Evolutionary conservation across 352 stramenopile genomes (phyloP).

Genomic region (Phytopythium boreale): DNA sequence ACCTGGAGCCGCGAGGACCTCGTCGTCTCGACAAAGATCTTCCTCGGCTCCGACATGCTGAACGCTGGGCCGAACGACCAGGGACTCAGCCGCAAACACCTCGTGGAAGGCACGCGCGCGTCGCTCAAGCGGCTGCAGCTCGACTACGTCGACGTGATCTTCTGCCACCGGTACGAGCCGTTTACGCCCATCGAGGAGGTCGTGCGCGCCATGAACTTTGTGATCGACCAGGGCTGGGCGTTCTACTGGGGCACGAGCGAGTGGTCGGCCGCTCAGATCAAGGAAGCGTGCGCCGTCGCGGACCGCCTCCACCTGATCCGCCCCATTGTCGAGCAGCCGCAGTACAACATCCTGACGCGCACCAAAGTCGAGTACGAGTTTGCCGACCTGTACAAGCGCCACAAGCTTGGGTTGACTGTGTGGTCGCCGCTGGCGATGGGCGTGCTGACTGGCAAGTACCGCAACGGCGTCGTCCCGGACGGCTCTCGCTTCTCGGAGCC

Average conservation of each 20-base stretch:
- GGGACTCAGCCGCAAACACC: conserved; percentile 12
- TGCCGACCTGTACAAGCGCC: conserved; percentile 47
- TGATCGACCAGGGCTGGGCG: conserved; percentile 39
- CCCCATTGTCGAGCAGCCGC: conserved; percentile 43
- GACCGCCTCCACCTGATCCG: conserved; percentile 17
- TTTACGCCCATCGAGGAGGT: conserved; percentile 17
- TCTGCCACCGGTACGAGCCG: conserved; percentile 42
- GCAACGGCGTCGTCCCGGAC: conserved; percentile 17
- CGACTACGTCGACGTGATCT: conserved; percentile 46
- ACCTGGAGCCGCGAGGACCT: conserved; percentile 38
- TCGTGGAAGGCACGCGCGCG: background rate
- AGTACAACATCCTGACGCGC: conserved; percentile 68
- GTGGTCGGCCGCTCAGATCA: conserved; percentile 53
- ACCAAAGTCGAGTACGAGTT: conserved; percentile 58
- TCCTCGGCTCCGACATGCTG: conserved; percentile 20
- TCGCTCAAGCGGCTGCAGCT: conserved; percentile 4
- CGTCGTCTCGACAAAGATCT: conserved; percentile 49
- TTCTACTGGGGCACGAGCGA: conserved; percentile 27
- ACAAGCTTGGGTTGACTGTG: conserved; percentile 54
- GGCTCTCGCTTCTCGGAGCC: conserved; percentile 28
- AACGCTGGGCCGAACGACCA: conserved; percentile 17
- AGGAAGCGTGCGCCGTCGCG: conserved; percentile 34
- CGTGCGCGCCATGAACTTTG: conserved; percentile 61
- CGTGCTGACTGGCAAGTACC: conserved; percentile 61
- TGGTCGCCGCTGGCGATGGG: conserved; percentile 47